Percentiles rank a stretch among this genome's conserved stretches.
Conservation (phyloP, 2,329 filamentous ascomycete genomes). For the Didymella lethalis region DNA sequence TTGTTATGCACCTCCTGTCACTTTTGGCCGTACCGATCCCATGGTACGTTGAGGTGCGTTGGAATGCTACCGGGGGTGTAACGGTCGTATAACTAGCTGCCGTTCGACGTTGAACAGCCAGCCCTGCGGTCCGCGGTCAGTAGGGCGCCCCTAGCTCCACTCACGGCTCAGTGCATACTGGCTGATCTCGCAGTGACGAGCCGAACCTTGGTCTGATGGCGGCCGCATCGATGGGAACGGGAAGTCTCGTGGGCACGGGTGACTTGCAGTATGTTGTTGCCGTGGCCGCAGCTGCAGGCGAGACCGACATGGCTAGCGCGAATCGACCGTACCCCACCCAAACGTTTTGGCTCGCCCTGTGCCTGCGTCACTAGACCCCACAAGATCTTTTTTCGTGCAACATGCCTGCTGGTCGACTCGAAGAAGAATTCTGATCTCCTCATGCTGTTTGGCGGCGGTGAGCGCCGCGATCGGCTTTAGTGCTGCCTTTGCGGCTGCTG, state of each 20-base stretch:
- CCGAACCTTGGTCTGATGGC: conserved; percentile 15
- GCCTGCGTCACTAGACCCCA: conserved; percentile 21
- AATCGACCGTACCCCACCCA: conserved; percentile 4
- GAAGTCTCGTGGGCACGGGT: conserved; percentile 15
- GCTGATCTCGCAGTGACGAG: conserved; percentile 9
- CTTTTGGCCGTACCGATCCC: conserved; percentile 17
- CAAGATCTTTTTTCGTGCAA: conserved; percentile 16
- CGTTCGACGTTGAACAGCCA: conserved; percentile 16
- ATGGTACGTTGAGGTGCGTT: conserved; percentile 16
- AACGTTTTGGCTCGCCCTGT: conserved; percentile 17
- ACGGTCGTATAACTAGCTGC: conserved; percentile 21
- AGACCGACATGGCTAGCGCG: conserved; percentile 11
- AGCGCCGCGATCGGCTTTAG: conserved; percentile 8
- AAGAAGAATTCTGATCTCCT: conserved; percentile 21
- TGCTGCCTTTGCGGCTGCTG: conserved; percentile 13
- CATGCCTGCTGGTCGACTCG: conserved; percentile 17
- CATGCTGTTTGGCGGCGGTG: conserved; percentile 15
- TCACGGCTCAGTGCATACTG: conserved; percentile 10
- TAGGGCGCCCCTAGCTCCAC: conserved; percentile 13
- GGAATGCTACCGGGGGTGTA: conserved; percentile 24
- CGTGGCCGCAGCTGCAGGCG: conserved; percentile 15
- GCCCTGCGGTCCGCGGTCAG: conserved; percentile 15
- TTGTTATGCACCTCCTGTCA: conserved; percentile 20
- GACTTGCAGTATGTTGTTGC: conserved; percentile 17
- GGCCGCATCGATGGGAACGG: conserved; percentile 17